Base-by-base conservation (phyloP, 2,329 filamentous ascomycete species). In the Helicocarpus griseus region DNA sequence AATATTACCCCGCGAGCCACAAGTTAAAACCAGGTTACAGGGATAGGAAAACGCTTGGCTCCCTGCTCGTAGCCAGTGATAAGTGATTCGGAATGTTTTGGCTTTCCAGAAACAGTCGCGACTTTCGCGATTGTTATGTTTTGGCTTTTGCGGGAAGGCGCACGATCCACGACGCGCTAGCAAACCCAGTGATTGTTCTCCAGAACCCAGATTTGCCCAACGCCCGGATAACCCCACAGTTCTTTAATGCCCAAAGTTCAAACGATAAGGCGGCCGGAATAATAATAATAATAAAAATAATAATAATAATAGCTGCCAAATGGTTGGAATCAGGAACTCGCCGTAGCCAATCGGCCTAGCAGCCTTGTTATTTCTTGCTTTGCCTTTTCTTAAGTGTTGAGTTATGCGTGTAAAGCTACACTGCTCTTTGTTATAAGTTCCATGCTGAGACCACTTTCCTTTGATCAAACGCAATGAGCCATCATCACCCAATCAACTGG, bases 61-160 rank as follows among this genome's bases (percentile, higher is more conserved):
- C 1, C 17, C 21, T n/a, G 19, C 14, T 31, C 41, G 3, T 45
- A 19, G 21, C 39, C n/a, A 45, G 41, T 45, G 24, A 19, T 5
- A 13, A 45, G 2, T 5, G 13, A 7, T 31, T 45, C 9, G 41
- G 26, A 21, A 31, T 21, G 26, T 45, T 31, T 21, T 28, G n/a
- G 7, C n/a, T 45, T 45, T 45, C 41, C 26, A 31, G 41, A 45
- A 41, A 31, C 26, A 28, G 40, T 43, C 40, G 40, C 40, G 40
- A 44, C 41, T 29, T 19, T 26, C 41, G 41, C 13, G 22, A 29
- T 44, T 44, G 24, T 44, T 43, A 13, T 29, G 41, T 44, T 44
- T 31, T 26, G 40, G 40, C 21, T 17, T 13, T n/a, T n/a, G n/a
- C n/a, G n/a, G n/a, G n/a, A n/a, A n/a, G n/a, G n/a, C n/a, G n/a